These are phyloP conservation scores for Globisporangium orthogonon DNA, from an alignment of 352 stramenopile genomes.

Conservation along the genomic window DNA sequence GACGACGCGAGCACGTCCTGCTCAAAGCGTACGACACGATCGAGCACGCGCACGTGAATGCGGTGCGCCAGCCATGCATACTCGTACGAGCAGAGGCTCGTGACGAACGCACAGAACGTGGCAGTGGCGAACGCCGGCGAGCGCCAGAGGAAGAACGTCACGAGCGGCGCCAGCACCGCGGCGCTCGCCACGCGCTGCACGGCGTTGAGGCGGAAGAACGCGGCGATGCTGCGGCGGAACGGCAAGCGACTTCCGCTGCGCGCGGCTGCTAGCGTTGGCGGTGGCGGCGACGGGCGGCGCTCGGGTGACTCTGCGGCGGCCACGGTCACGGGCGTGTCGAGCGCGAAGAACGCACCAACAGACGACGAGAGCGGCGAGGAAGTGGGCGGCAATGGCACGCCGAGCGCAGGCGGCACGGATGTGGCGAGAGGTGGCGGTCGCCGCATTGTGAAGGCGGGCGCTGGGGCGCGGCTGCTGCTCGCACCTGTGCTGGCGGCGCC, in stretches of 20 bases:
- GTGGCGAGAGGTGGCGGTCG: not conserved
- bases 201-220: slow-evolving; percentile 32
- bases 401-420: not conserved
- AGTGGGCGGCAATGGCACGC: not conserved
- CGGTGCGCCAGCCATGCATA: slow-evolving; percentile 65
- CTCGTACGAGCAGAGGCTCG: slow-evolving; percentile 60
- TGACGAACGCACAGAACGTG: slow-evolving; percentile 60
- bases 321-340: slow-evolving; percentile 15
- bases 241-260: not conserved
- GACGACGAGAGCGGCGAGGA: slow-evolving; percentile 4
- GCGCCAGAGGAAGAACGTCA: slow-evolving; percentile 60
- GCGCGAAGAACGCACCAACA: slow-evolving; percentile 8
- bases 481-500: not conserved
- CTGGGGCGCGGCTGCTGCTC: not conserved
- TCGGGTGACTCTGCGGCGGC: slow-evolving; percentile 3
- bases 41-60: slow-evolving; percentile 46
- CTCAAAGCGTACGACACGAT: slow-evolving; percentile 6
- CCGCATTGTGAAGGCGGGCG: not conserved
- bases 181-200: slow-evolving; percentile 59
- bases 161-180: slow-evolving; percentile 46
- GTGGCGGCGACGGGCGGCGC: not conserved
- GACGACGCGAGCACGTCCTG: slow-evolving; percentile 13
- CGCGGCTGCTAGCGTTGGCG: not conserved
- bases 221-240: not conserved
- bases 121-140: slow-evolving; percentile 57